Evolutionary conservation across 192 early-diverging fungal species (phyloP).

Genomic region (Entomortierella chlamydospora): DNA sequence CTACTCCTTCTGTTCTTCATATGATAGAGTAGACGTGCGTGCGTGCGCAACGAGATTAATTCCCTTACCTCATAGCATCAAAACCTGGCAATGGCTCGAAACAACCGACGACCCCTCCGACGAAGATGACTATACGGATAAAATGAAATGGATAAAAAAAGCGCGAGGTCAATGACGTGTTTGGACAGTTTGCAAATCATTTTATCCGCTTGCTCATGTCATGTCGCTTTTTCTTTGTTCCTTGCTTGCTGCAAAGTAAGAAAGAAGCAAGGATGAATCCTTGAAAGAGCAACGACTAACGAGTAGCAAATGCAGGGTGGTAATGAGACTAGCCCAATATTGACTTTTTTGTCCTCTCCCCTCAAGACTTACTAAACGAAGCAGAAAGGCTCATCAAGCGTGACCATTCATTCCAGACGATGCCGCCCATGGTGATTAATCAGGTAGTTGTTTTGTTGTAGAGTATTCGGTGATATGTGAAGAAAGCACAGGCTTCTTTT

Average conservation of each 20-base stretch:
- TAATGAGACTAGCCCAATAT: neutral
- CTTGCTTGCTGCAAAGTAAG: too few relatives aligned
- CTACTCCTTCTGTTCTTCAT: neutral
- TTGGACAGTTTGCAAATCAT: neutral
- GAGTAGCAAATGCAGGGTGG: too few relatives aligned
- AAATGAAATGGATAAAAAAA: neutral
- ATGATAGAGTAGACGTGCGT: too few relatives aligned
- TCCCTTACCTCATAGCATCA: slow-evolving; percentile 33
- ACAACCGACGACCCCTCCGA: slow-evolving; percentile 34
- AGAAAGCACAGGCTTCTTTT: neutral
- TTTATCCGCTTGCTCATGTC: neutral
- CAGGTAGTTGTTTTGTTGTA: neutral
- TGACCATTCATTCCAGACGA: slow-evolving; percentile 54
- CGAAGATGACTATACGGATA: slow-evolving; percentile 33
- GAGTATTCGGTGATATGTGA: neutral
- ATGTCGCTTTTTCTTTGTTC: too few relatives aligned
- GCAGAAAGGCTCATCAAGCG: slow-evolving; percentile 37
- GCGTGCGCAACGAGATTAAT: too few relatives aligned
- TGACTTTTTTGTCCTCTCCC: too few relatives aligned
- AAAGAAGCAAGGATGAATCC: too few relatives aligned
- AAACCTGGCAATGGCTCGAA: slow-evolving; percentile 45
- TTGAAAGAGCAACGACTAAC: too few relatives aligned
- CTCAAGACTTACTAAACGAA: slow-evolving; percentile 37
- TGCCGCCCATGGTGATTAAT: slow-evolving; percentile 27
- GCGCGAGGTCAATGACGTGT: neutral